phyloP scores from a whole-genome alignment of 2,329 filamentous ascomycete species.

The Bisporella sp. region DNA sequence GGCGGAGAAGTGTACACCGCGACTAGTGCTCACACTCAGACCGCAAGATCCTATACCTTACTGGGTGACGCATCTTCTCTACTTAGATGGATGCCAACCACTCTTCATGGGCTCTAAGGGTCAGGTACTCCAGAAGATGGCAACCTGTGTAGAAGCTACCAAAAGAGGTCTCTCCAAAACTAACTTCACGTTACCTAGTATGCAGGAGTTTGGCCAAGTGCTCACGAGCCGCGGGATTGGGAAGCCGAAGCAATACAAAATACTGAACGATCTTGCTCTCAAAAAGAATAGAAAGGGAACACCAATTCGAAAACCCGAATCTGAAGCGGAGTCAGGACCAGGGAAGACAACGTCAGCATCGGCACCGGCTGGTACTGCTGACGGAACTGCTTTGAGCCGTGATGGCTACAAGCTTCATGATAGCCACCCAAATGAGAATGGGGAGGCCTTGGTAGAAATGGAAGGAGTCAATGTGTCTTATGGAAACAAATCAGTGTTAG shows the following conservation, averaged over 20 bases:
- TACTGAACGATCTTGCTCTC: too few relatives aligned
- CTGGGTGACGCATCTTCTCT: slow-evolving; percentile 83
- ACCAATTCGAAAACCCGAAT: neutral
- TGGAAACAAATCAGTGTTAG: slow-evolving; percentile 67
- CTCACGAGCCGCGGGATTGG: slow-evolving; percentile 23
- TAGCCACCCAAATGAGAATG: slow-evolving; percentile 28
- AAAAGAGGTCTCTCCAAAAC: slow-evolving; percentile 3
- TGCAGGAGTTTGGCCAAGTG: slow-evolving; percentile 21
- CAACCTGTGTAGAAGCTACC: slow-evolving; percentile 36
- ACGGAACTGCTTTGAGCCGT: slow-evolving; percentile 7
- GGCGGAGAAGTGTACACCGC: slow-evolving; percentile 58
- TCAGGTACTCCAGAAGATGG: slow-evolving; percentile 49
- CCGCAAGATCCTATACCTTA: slow-evolving; percentile 82
- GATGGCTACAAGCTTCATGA: slow-evolving; percentile 21
- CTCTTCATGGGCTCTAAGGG: slow-evolving; percentile 58
- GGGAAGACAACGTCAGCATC: neutral
- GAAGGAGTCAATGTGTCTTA: slow-evolving; percentile 77
- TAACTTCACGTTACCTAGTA: slow-evolving; percentile 15
- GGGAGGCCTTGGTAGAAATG: slow-evolving; percentile 80
- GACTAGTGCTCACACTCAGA: slow-evolving; percentile 69
- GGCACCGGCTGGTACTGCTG: too few relatives aligned
- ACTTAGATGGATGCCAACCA: slow-evolving; percentile 61
- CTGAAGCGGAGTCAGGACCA: neutral
- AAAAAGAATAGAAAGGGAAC: too few relatives aligned
- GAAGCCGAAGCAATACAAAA: slow-evolving; percentile 3